Conservation (phyloP, 1,139 yeast species). For the Lodderomyces pseudojiufengensis region DNA sequence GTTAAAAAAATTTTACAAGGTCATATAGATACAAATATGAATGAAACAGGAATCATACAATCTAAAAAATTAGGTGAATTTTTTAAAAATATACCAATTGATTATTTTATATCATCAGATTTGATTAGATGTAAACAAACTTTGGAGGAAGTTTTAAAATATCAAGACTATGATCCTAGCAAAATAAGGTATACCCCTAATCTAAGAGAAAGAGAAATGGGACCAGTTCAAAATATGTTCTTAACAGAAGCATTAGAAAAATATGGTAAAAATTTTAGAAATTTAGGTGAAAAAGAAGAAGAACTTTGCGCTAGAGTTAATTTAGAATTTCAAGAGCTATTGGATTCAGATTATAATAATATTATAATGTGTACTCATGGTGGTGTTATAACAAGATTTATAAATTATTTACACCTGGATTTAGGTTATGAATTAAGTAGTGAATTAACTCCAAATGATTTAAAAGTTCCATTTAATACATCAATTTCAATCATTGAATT, state of each 20-base stretch:
- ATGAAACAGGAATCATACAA: conserved; percentile 55
- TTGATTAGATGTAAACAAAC: conserved; percentile 60
- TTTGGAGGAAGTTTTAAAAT: conserved; percentile 27
- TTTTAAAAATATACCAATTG: conserved; percentile 40
- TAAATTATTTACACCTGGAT: conserved; percentile 42
- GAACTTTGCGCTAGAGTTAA: conserved; percentile 50
- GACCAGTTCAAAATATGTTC: conserved; percentile 68
- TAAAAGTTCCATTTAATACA: conserved; percentile 69
- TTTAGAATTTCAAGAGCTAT: conserved; percentile 42
- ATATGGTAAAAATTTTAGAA: conserved; percentile 35
- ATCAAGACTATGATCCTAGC: conserved; percentile 4
- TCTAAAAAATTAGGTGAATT: conserved; percentile 48
- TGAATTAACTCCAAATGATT: conserved; percentile 35
- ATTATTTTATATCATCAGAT: conserved; percentile 57
- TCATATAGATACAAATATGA: conserved; percentile 59
- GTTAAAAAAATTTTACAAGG: conserved; percentile 68
- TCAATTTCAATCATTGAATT: conserved; percentile 65
- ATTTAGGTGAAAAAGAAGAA: conserved; percentile 51
- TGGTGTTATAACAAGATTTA: conserved; percentile 68
- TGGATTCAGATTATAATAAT: conserved; percentile 39
- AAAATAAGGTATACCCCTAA: conserved; percentile 32
- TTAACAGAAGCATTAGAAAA: conserved; percentile 57
- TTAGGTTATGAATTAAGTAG: conserved; percentile 34
- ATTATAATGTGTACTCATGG: conserved; percentile 79
- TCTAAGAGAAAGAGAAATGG: conserved; percentile 79